These are phyloP conservation scores for Pleomassaria siparia DNA, from an alignment of 2,329 filamentous ascomycete species.

Conservation along the genomic window DNA sequence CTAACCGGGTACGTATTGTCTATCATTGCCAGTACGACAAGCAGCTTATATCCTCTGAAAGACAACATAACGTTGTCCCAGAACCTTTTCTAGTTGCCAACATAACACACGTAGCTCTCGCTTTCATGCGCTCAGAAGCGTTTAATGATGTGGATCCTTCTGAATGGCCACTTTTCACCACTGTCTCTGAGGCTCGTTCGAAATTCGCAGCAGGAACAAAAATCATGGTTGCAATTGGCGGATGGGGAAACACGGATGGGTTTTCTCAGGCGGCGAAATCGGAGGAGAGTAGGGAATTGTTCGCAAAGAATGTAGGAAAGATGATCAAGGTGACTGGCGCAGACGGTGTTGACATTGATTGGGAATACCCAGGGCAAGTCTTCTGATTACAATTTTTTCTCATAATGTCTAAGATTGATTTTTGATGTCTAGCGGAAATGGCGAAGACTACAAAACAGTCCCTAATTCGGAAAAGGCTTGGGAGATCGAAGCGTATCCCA, in stretches of 20 bases:
- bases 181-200: slow-evolving; percentile 24
- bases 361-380: slow-evolving; percentile 57
- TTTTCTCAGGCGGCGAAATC: slow-evolving; percentile 62
- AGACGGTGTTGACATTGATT: slow-evolving; percentile 69
- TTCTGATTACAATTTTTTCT: not conserved
- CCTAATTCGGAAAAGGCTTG: slow-evolving; percentile 61
- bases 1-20: slow-evolving; percentile 14
- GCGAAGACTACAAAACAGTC: slow-evolving; percentile 64
- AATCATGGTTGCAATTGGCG: slow-evolving; percentile 70
- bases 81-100: slow-evolving; percentile 14
- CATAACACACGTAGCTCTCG: slow-evolving; percentile 32
- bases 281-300: slow-evolving; percentile 51
- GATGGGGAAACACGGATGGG: slow-evolving; percentile 69
- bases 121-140: slow-evolving; percentile 32
- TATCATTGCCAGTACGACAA: too few species aligned
- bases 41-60: too few species aligned
- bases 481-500: slow-evolving; percentile 64
- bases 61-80: slow-evolving; percentile 33
- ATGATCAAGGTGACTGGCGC: slow-evolving; percentile 63
- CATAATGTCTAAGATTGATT: too few species aligned
- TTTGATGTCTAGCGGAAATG: slow-evolving; percentile 63
- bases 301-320: slow-evolving; percentile 63
- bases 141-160: slow-evolving; percentile 26
- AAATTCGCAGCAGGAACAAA: slow-evolving; percentile 59
- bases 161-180: slow-evolving; percentile 31